Base-by-base conservation (phyloP, 2,329 filamentous ascomycete genomes). In the Botryotinia narcissicola region DNA sequence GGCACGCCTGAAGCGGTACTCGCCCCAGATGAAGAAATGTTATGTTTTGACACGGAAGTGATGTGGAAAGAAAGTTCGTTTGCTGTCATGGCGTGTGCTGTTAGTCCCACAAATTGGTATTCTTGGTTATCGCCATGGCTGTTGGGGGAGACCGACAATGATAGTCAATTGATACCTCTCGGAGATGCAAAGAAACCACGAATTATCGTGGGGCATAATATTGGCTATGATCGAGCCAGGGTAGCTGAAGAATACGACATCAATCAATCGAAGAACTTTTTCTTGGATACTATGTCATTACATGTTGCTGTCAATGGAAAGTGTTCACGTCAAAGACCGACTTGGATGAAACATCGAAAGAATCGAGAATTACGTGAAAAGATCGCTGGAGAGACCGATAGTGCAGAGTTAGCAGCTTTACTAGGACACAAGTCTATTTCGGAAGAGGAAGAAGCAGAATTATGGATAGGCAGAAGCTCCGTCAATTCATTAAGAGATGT, bases 261-360 rank as follows among this genome's bases (percentile, higher is more conserved):
- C 59, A 86, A 89, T 72, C 95, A 98, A 81, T 92, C 93, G 1
- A 89, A 90, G 57, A 98, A 94, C 78, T 92, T 89, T 61, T 99
- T 97, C 81, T 83, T 99, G 70, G 96, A 99, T 81, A 99, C 96
- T 44, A 99, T 99, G 96, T 98, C 95, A 2, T 85, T 99, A 32
- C 96, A 99, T 81, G 95, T 97, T 12, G 97, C 97, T 3, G 95
- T 97, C 37, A 99, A 99, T 81, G 96, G 96, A 75, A 99, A 99
- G 96, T 99, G 96, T 83, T 98, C 96, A 35, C 91, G 93, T 77
- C 96, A 99, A 82, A 89, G 96, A 68, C 96, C 97, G 14, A 97
- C 93, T 0, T 99, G 96, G 96, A 94, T 98, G 91, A 97, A 93
- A 82, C 93, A 97, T 82, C 93, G 94, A 81, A 99, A 99, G 84